These are phyloP conservation scores for Pelargonium citronellum DNA, from an alignment of 441 rosid species.

Conservation along the genomic window DNA sequence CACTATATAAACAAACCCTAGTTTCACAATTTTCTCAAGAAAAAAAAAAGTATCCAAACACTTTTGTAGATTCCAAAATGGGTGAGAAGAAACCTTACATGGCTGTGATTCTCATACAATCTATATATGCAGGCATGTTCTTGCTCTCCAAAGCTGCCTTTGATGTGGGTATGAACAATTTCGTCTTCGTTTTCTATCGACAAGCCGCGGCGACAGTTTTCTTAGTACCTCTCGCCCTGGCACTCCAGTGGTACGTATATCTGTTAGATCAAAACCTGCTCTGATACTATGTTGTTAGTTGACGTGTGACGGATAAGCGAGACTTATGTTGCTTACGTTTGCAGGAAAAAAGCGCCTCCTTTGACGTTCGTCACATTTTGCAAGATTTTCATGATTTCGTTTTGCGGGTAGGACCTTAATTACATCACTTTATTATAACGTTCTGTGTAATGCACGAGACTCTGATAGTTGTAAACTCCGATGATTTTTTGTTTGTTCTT, in stretches of 20 bases:
- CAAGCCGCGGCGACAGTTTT: constrained; percentile 71
- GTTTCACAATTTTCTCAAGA: no score
- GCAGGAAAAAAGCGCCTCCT: constrained; percentile 61
- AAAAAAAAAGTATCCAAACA: no score
- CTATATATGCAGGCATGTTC: constrained; percentile 79
- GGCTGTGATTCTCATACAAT: constrained; percentile 45
- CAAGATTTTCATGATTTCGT: constrained; percentile 69
- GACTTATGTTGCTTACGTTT: no score
- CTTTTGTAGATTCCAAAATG: constrained; percentile 23
- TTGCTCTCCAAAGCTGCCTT: constrained; percentile 82
- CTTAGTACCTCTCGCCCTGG: constrained; percentile 59
- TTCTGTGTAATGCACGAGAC: neutral
- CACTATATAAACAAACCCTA: no score
- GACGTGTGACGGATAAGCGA: no score
- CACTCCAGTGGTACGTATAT: constrained; percentile 70
- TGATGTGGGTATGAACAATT: constrained; percentile 75
- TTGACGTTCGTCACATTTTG: constrained; percentile 51
- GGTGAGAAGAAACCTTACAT: constrained; percentile 52
- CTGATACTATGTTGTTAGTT: no score
- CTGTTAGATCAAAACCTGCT: no score
- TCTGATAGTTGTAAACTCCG: neutral
- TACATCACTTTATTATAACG: neutral
- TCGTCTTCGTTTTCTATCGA: constrained; percentile 71
- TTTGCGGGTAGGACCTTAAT: constrained; percentile 73
- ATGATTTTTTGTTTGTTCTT: neutral